Conservation (phyloP, 2,329 filamentous ascomycete species). For the Penicillium carneum region DNA sequence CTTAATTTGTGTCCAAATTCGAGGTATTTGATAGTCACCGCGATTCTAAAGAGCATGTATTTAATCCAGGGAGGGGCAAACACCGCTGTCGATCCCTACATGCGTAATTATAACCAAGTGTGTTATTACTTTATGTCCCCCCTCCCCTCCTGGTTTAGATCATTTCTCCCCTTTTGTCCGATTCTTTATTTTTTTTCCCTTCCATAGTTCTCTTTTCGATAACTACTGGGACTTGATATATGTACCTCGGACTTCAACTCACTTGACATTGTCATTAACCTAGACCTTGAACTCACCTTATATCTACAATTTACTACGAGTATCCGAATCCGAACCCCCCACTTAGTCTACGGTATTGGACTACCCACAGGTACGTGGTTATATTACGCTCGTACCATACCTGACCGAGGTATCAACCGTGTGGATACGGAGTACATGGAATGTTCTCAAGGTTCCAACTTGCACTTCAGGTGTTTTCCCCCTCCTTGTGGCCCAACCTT, state of each 20-base stretch:
- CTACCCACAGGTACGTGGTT: slow-evolving; percentile 10
- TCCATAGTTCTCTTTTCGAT: neutral
- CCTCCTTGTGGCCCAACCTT: slow-evolving; percentile 23
- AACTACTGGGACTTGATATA: neutral
- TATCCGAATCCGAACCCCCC: neutral
- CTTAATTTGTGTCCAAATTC: neutral
- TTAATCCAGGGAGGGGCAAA: slow-evolving; percentile 35
- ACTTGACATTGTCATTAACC: neutral
- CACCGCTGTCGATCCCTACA: slow-evolving; percentile 28
- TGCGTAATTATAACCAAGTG: slow-evolving; percentile 14
- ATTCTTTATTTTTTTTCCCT: neutral
- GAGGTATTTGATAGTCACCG: slow-evolving; percentile 7
- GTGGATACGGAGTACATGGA: neutral
- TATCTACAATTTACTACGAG: neutral
- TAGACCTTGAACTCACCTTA: neutral
- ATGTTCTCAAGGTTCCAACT: slow-evolving; percentile 7
- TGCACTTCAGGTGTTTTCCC: slow-evolving; percentile 16
- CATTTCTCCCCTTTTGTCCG: neutral
- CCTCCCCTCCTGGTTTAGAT: neutral
- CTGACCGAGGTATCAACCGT: neutral
- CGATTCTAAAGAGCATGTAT: neutral
- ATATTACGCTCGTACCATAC: neutral
- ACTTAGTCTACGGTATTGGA: neutral
- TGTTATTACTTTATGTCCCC: slow-evolving; percentile 8
- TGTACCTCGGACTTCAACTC: neutral